phyloP scores from a whole-genome alignment of 2,329 filamentous ascomycete species.

The Penicillium oxalicum region DNA sequence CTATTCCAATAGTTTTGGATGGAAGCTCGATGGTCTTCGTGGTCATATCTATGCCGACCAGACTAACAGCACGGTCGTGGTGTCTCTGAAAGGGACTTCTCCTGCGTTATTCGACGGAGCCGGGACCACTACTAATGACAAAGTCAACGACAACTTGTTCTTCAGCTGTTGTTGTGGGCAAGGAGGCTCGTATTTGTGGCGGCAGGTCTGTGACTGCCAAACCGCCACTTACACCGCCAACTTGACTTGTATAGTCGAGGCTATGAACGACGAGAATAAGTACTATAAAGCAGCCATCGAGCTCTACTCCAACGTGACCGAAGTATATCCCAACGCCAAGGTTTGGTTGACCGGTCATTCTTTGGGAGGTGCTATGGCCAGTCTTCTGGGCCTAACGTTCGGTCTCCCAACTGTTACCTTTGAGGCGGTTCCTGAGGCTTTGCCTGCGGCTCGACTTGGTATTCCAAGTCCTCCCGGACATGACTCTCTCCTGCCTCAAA shows the following conservation, averaged over 20 bases:
- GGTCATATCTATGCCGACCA: slow-evolving; percentile 90
- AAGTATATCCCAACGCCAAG: slow-evolving; percentile 74
- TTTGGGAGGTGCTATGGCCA: slow-evolving; percentile 80
- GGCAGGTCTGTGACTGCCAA: slow-evolving; percentile 89
- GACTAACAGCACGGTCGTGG: slow-evolving; percentile 77
- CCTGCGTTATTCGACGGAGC: slow-evolving; percentile 93
- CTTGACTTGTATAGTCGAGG: slow-evolving; percentile 74
- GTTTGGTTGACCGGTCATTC: slow-evolving; percentile 92
- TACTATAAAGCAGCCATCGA: slow-evolving; percentile 89
- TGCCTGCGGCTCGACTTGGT: slow-evolving; percentile 77
- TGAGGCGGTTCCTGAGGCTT: slow-evolving; percentile 84
- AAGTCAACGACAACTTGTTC: slow-evolving; percentile 94
- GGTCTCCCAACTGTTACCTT: slow-evolving; percentile 88
- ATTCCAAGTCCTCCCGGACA: slow-evolving; percentile 77
- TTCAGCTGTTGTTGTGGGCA: slow-evolving; percentile 97
- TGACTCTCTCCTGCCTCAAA: slow-evolving; percentile 64
- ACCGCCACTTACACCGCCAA: slow-evolving; percentile 85
- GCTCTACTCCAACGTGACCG: slow-evolving; percentile 86
- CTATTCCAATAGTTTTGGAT: slow-evolving; percentile 82
- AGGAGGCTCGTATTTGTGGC: slow-evolving; percentile 83
- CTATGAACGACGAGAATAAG: slow-evolving; percentile 72
- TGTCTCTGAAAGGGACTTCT: slow-evolving; percentile 87
- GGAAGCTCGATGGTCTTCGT: slow-evolving; percentile 80
- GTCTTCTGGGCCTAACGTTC: slow-evolving; percentile 85
- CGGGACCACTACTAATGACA: slow-evolving; percentile 94